Conservation (phyloP, 2,329 filamentous ascomycete species). For the Sporothrix curviconia region DNA sequence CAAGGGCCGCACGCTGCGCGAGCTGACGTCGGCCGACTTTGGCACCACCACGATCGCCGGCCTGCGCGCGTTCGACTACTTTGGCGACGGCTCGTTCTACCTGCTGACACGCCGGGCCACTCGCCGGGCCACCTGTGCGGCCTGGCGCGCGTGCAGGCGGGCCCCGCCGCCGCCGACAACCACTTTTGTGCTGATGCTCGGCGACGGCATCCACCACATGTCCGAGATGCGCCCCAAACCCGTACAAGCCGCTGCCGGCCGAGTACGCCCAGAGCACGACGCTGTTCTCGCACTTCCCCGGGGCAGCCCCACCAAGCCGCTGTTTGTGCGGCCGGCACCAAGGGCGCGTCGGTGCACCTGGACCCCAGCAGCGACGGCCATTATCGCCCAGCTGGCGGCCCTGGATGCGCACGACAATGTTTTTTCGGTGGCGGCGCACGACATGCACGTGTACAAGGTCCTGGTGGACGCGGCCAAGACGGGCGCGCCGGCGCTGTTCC, state of each 20-base stretch:
- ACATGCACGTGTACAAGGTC: conserved; percentile 35
- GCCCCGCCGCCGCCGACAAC: conserved; percentile 21
- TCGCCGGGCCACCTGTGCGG: conserved; percentile 32
- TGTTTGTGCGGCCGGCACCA: conserved; percentile 23
- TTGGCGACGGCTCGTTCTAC: conserved; percentile 26
- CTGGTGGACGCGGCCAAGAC: conserved; percentile 25
- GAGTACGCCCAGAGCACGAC: neutral
- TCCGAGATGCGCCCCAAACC: conserved; percentile 25
- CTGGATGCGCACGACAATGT: conserved; percentile 38
- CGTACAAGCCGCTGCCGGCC: conserved; percentile 16
- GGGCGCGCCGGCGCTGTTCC: conserved; percentile 34
- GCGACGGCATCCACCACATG: conserved; percentile 31
- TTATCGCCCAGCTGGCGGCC: conserved; percentile 39
- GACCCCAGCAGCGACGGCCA: conserved; percentile 29
- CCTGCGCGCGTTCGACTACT: conserved; percentile 23
- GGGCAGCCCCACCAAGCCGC: conserved; percentile 27
- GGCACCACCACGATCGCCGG: conserved; percentile 26
- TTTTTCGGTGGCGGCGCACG: conserved; percentile 42
- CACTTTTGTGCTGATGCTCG: conserved; percentile 31
- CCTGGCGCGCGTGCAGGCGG: conserved; percentile 34
- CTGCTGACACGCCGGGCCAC: conserved; percentile 25
- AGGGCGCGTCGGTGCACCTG: conserved; percentile 19
- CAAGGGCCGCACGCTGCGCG: conserved; percentile 21
- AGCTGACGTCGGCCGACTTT: conserved; percentile 15
- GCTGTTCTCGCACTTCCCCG: neutral